These are phyloP conservation scores for Talaromyces sp. DNA, from an alignment of 2,329 filamentous ascomycete species.

Conservation along the genomic window DNA sequence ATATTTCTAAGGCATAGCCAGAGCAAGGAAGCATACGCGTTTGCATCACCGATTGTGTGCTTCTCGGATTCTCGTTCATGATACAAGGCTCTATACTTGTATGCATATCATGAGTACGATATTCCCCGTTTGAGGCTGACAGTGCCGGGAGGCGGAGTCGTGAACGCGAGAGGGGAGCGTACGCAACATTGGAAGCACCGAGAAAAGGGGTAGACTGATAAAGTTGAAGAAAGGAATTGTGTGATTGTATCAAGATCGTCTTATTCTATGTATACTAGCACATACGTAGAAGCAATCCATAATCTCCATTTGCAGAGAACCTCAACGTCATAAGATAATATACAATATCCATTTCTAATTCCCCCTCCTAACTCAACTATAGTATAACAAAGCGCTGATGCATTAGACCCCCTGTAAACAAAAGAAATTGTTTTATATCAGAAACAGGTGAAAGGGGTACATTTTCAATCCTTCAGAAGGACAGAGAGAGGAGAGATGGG, in stretches of 20 bases:
- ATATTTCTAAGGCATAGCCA: neutral
- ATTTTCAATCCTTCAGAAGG: neutral
- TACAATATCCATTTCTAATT: slow-evolving; percentile 9
- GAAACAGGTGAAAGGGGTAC: neutral
- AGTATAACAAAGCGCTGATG: slow-evolving; percentile 7
- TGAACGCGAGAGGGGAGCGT: neutral
- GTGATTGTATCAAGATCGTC: neutral
- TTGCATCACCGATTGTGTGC: neutral
- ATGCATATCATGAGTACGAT: neutral
- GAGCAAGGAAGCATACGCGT: neutral
- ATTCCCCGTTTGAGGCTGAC: neutral
- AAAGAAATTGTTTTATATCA: neutral
- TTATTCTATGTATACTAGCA: neutral
- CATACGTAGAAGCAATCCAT: neutral
- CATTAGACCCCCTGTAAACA: neutral
- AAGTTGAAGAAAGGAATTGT: neutral
- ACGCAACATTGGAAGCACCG: no score
- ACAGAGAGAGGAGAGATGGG: neutral
- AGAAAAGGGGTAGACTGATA: neutral
- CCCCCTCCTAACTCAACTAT: neutral
- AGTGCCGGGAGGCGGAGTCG: neutral
- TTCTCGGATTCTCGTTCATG: neutral
- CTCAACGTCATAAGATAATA: neutral
- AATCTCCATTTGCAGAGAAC: neutral
- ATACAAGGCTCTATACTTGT: neutral